phyloP scores from a whole-genome alignment of 805 yeast genomes.

The Teunomyces gatunensis region DNA sequence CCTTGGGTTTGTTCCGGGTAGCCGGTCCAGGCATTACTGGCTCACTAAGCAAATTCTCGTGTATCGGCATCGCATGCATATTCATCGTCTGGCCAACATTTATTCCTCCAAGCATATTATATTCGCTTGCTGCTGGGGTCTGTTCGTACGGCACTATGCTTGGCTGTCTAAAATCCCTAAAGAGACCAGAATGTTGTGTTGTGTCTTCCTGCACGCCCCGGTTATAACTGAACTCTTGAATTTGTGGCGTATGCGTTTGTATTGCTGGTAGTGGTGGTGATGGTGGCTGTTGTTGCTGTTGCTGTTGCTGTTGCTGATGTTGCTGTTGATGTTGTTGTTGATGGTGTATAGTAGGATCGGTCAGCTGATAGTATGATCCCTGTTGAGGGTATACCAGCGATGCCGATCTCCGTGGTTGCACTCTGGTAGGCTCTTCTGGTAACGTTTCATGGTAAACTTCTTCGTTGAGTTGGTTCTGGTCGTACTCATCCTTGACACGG shows the following conservation, averaged over 20 bases:
- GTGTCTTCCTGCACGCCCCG: not conserved
- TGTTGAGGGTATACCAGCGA: not conserved
- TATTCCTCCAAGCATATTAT: not conserved
- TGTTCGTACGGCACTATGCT: not conserved
- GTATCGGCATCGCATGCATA: not conserved
- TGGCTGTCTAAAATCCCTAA: not conserved
- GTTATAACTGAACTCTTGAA: not conserved
- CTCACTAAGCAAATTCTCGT: not conserved
- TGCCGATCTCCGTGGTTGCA: not conserved
- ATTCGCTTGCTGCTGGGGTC: too few species aligned
- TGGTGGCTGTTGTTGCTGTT: conserved; percentile 4
- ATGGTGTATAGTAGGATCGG: conserved; percentile 1
- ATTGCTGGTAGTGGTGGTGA: conserved; percentile 5
- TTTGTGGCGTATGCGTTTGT: conserved; percentile 1
- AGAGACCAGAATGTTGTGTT: not conserved
- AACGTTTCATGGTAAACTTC: not conserved
- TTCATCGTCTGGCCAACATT: not conserved
- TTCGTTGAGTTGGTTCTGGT: not conserved
- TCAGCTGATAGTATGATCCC: not conserved
- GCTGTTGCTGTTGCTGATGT: conserved; percentile 7
- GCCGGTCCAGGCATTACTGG: not conserved
- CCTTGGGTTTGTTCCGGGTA: not conserved
- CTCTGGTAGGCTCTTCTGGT: not conserved
- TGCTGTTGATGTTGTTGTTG: conserved; percentile 5
- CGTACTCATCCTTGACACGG: not conserved